A percentile compares a stretch with the other conserved stretches of the same genome.
phyloP scores from a whole-genome alignment of 2,329 filamentous ascomycete species.

The Davidsoniella eucalypti region DNA sequence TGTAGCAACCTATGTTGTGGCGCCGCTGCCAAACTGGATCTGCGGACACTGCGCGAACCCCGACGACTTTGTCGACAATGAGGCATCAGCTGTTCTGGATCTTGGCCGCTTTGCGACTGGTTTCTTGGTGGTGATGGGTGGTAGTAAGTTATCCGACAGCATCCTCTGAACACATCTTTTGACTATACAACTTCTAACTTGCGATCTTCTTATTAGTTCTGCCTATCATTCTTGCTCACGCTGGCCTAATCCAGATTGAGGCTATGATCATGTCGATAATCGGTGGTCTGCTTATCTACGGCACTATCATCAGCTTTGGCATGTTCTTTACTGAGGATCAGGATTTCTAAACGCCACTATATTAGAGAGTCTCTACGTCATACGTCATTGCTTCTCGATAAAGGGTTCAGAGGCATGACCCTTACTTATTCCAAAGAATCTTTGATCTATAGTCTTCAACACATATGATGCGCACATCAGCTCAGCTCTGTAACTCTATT shows the following conservation, averaged over 20 bases:
- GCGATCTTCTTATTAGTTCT: slow-evolving; percentile 41
- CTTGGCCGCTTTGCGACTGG: slow-evolving; percentile 88
- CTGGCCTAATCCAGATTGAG: slow-evolving; percentile 60
- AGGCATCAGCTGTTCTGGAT: slow-evolving; percentile 72
- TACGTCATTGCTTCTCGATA: too few relatives aligned
- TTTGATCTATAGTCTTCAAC: too few relatives aligned
- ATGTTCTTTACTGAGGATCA: slow-evolving; percentile 98
- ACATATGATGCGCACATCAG: too few relatives aligned
- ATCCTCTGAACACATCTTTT: too few relatives aligned
- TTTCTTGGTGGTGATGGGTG: slow-evolving; percentile 92
- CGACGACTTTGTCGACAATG: slow-evolving; percentile 86
- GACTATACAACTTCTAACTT: background rate
- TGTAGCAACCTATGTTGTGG: slow-evolving; percentile 86
- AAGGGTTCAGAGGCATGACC: too few relatives aligned
- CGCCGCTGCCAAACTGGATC: slow-evolving; percentile 93
- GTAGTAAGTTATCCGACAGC: slow-evolving; percentile 47
- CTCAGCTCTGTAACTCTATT: too few relatives aligned
- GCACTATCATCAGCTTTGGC: slow-evolving; percentile 92
- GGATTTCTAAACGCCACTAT: slow-evolving; percentile 50
- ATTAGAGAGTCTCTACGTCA: too few relatives aligned
- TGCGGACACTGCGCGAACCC: slow-evolving; percentile 75
- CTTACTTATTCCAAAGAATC: too few relatives aligned
- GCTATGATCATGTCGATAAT: slow-evolving; percentile 93
- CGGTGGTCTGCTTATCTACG: slow-evolving; percentile 87
- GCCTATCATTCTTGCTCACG: slow-evolving; percentile 75